Evolutionary conservation across 495 filamentous ascomycete species (phyloP), one percentile per base, ranked within the genome.

Genomic region (Daldinia grandis): DNA sequence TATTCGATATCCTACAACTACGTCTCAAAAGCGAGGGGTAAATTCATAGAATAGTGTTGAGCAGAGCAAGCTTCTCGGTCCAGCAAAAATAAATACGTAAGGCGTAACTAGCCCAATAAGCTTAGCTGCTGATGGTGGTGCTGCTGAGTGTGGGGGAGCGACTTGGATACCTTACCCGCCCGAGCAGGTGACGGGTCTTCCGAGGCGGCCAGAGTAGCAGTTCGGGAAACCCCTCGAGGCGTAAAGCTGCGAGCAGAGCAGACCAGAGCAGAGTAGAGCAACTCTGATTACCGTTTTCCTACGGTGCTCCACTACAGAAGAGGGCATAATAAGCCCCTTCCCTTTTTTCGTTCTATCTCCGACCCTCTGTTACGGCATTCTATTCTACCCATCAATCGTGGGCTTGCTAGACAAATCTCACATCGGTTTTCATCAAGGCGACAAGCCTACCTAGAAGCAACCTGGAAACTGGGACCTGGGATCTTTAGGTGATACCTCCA

Each of bases 121-220:
- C 62, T 67, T 69, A 62, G 66, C 69, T 69, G 66, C 61, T 58
- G 38, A 55, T 47, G 38, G 35, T 59, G 56, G 24, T 59, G 37
- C 58, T 47, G 33, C 53, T 56, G 30, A 40, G 59, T 68, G 74
- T 73, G 69, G 62, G 68, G 71, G 58, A 66, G 17, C 42, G 55
- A 62, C 47, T 54, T 59, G 65, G 53, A 68, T 66, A 74, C 59
- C 67, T 64, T 68, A 68, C 67, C 64, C 62, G 54, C 71, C 64
- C 58, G 64, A 66, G 49, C 60, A 69, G 66, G 71, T 71, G 68
- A 69, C 58, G 69, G 67, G 67, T 63, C 69, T 67, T 47, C 65
- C 56, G 70, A 73, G 56, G 58, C 70, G 65, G 65, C 70, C 66
- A 68, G 51, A 73, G 65, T 64, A 73, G 61, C 70, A 73, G 65